Evolutionary conservation across 2,329 filamentous ascomycete species (phyloP), one percentile per base, ranked within the genome.

Genomic region (Clonostachys sp.): DNA sequence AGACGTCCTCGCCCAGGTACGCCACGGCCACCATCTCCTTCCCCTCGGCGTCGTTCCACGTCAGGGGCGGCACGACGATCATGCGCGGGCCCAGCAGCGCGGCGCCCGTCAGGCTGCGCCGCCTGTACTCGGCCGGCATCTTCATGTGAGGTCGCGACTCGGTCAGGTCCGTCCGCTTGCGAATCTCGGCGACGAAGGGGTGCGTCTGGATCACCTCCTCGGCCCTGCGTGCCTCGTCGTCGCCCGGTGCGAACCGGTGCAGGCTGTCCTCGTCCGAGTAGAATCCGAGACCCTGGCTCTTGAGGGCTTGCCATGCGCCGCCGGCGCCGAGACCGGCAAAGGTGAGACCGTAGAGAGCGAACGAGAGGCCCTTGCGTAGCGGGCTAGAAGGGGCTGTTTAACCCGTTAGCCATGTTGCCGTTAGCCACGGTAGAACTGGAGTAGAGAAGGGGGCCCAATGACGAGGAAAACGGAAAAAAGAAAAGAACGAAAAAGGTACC

Each of bases 61-160:
- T 80, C 42, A 89, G 76, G 2, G 92, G 91, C 4, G 92, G 91
- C 1, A 96, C 87, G 4, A 82, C 82, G 51, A 99, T 82, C 64
- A 82, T 86, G 34, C 84, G 83, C 0, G 85, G 78, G 1, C 91
- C 91, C 16, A 86, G 64, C 12, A 99, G 75, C 12, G 87, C 87
- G 6, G 89, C 89, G 34, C 80, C 89, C 0, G 91, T 97, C 45
- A 99, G 75, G 66, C 86, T 95, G 62, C 89, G 84, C 4, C 70
- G 67, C 38, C 87, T 82, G 64, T 90, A 77, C 4, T 75, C 66
- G 24, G 75, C 72, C 0, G 92, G 91, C 60, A 96, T 87, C 67
- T 91, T 94, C 62, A 96, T 73, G 62, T 96, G 90, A 12, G 92
- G 92, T 39, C 94, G 81, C 34, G 86, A 86, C 65, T 95, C 91